phyloP scores from a whole-genome alignment of 176 grass and related monocot genomes.

The Avena eriantha region DNA sequence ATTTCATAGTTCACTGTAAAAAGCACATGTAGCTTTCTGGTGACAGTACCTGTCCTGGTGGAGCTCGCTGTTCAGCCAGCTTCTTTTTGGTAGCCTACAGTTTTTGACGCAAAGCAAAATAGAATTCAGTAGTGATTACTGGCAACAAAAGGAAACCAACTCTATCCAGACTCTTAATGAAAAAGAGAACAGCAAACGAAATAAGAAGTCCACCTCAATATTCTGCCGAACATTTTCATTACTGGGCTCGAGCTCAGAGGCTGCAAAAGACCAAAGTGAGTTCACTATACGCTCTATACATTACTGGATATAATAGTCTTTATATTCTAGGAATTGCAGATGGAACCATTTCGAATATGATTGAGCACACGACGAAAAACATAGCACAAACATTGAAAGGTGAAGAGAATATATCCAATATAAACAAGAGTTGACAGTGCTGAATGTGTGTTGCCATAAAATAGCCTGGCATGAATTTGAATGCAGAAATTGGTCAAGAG shows the following conservation, averaged over 20 bases:
- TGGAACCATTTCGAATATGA: neutral
- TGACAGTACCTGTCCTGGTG: slow-evolving; percentile 55
- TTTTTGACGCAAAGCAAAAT: slow-evolving; percentile 12
- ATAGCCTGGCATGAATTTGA: slow-evolving; percentile 2
- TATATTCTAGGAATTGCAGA: neutral
- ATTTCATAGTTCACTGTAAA: neutral
- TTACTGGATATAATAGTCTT: slow-evolving; percentile 10
- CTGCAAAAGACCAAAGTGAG: slow-evolving; percentile 45
- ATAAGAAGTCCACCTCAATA: slow-evolving; percentile 63
- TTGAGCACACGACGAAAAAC: neutral
- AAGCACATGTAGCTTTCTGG: slow-evolving; percentile 23
- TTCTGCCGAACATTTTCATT: slow-evolving; percentile 77
- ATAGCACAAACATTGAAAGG: neutral
- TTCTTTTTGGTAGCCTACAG: slow-evolving; percentile 65
- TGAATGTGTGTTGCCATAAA: slow-evolving; percentile 13
- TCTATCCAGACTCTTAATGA: neutral
- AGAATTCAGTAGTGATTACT: neutral
- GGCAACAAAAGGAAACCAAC: neutral
- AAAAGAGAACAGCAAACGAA: neutral
- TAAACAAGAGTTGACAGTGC: neutral
- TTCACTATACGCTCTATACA: neutral
- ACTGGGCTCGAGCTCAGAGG: slow-evolving; percentile 67
- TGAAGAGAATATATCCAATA: slow-evolving; percentile 10
- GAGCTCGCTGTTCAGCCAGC: slow-evolving; percentile 52
- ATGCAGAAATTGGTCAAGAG: neutral